phyloP scores from a whole-genome alignment of 768 basidiomycete genomes.

The Ramaria sp. region DNA sequence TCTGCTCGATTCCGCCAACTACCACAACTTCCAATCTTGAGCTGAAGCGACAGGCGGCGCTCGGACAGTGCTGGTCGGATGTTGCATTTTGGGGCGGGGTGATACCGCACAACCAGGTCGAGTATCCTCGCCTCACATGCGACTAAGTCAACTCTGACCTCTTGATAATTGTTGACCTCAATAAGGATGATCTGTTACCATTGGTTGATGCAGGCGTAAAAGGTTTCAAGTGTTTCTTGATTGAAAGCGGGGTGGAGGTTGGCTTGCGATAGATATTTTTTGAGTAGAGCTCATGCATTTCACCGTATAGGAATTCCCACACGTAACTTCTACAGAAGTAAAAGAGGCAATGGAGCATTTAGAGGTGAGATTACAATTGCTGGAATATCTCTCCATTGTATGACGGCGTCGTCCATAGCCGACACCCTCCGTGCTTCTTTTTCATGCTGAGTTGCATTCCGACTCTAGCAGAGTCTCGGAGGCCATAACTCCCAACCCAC shows the following conservation, averaged over 20 bases:
- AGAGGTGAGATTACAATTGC: constrained; percentile 33
- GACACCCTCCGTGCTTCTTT: constrained; percentile 63
- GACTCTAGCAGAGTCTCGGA: neutral
- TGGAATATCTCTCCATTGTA: neutral
- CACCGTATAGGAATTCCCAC: constrained; percentile 78
- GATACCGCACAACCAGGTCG: constrained; percentile 81
- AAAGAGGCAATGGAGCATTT: constrained; percentile 53
- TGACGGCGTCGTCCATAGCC: constrained; percentile 30
- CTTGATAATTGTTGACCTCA: too few relatives aligned
- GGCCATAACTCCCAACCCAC: constrained; percentile 28
- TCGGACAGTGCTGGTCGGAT: constrained; percentile 66
- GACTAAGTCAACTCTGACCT: too few relatives aligned
- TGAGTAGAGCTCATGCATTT: neutral
- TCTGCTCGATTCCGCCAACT: constrained; percentile 95
- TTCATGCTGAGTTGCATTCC: constrained; percentile 79
- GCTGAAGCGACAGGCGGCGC: constrained; percentile 60
- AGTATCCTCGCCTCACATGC: too few relatives aligned
- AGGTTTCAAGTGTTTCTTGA: constrained; percentile 96
- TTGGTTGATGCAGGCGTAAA: constrained; percentile 74
- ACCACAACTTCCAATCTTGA: constrained; percentile 72
- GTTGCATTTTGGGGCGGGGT: constrained; percentile 94
- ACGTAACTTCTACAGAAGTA: constrained; percentile 64
- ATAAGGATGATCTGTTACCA: constrained; percentile 60
- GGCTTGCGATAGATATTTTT: neutral
- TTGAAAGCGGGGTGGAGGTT: constrained; percentile 92